Base-by-base conservation (phyloP, 371 early-diverging fungal genomes). In the Rhizopus sp. region DNA sequence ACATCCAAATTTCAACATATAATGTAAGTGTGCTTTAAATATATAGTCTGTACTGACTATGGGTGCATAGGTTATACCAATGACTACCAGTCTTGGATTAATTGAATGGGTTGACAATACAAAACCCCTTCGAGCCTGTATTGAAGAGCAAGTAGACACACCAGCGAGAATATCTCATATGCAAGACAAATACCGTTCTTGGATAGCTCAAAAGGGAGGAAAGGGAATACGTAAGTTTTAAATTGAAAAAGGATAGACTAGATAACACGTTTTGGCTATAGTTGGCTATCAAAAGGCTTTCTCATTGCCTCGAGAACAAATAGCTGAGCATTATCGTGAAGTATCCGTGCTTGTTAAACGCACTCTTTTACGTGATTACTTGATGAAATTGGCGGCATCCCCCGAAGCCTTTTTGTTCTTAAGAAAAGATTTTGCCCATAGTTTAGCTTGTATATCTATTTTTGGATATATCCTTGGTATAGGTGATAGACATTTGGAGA, bases 401-500 rank as follows among this genome's bases (percentile, higher is more conserved):
- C 84, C 88, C 0, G 88, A 88, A 66, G 83, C 87, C 0, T 89
- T 84, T 53, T 57, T 88, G 10, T 64, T 72, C 31, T 75, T 88
- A 2, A 73, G 88, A 40, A 70, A 70, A 13, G 75, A 77, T 4
- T 89, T 86, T 61, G 77, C 81, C 1, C 69, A 82, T 38, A 87
- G 85, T 53, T 60, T 88, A 9, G 81, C 86, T 0, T 78, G 82
- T 5, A 72, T 87, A 13, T 80, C 69, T 49, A 81, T 88, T 41
- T 79, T 79, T 62, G 84, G 86, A 3, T 89, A 89, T 56, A 42
- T 89, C 3, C 68, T 89, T 4, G 88, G 88, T 71, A 87, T 89
- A 63, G 90, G 90, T 3, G 90, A 89, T 68, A 70, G 90, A 30
- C 90, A 89, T 57, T 59, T 82, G 57, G 88, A 89, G 30, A 89